Evolutionary conservation across 2,329 filamentous ascomycete genomes (phyloP), one percentile per base, ranked within the genome.

Genomic region (Trichocomaceae sp.): DNA sequence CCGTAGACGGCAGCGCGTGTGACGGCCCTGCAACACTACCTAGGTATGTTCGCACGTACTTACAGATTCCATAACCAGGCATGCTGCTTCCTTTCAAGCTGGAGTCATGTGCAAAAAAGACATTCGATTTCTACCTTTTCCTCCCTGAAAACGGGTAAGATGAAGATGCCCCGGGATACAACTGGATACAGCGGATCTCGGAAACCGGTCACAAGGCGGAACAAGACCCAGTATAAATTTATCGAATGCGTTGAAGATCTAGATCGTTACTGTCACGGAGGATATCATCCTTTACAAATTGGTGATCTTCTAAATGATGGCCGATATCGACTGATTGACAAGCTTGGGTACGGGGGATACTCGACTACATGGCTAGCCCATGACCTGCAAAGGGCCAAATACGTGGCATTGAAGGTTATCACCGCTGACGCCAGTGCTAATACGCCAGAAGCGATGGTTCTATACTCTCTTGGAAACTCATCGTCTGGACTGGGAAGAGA

Each of bases 311-410:
- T 58, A 70, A 54, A 67, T 37, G 37, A 48, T 9, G 58, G 60
- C 17, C 55, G 70, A 31, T 76, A 76, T 51, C 64, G 61, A 5
- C 63, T 77, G 41, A 63, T 70, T 1, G 69, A 73, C 17, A 76
- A 77, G 58, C 63, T 76, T 6, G 72, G 72, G 0, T 72, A 64
- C 60, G 73, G 74, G 9, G 64, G 64, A 3, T 72, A 68, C 58
- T 75, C 72, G 2, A 75, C 70, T 0, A 67, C 74, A 42, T 77
- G 70, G 71, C 61, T 75, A 53, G 71, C 71, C 8, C 65, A 59
- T 2, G 72, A 76, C 50, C 60, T 53, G 45, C 47, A 48, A 2
- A 2, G 53, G 0, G 50, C 61, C 2, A 52, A 35, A 12, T 69
- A 69, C 56, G 64, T 69, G 52, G 64, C 66, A n/a, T 26, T 69